Percentiles rank a stretch among this genome's conserved stretches.
Conservation (phyloP, 257 asterid species). For the Solanum gracilifrons region DNA sequence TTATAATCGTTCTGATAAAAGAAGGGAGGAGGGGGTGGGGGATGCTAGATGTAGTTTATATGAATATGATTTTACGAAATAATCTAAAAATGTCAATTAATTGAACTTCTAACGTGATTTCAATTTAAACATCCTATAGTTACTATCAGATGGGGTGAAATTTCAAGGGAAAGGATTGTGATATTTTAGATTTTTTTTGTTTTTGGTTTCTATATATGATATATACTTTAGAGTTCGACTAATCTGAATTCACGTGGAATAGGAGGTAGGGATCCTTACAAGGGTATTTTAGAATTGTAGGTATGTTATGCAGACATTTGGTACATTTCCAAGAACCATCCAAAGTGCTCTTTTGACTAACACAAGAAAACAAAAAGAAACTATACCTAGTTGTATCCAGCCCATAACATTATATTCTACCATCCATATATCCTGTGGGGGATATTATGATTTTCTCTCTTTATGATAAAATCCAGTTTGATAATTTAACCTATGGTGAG, state of each 20-base stretch:
- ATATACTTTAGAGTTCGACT: background rate
- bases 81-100: background rate
- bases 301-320: background rate
- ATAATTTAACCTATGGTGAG: background rate
- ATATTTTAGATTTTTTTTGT: background rate
- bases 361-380: background rate
- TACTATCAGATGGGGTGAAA: background rate
- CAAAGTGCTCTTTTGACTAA: conserved; percentile 7
- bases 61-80: background rate
- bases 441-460: background rate
- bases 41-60: background rate
- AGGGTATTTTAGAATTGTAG: background rate
- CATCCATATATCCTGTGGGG: background rate
- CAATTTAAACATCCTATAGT: background rate
- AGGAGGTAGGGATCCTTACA: too few species aligned
- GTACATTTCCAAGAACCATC: conserved; percentile 4
- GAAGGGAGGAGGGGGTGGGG: too few species aligned
- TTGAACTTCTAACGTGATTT: background rate
- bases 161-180: background rate
- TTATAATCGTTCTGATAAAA: too few species aligned
- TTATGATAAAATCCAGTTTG: background rate
- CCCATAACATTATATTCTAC: background rate
- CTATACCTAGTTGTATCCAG: background rate
- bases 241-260: too few species aligned
- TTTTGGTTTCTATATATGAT: too few species aligned